Evolutionary conservation across 192 early-diverging fungal species (phyloP).

Genomic region (Dimargaris xerosporica): DNA sequence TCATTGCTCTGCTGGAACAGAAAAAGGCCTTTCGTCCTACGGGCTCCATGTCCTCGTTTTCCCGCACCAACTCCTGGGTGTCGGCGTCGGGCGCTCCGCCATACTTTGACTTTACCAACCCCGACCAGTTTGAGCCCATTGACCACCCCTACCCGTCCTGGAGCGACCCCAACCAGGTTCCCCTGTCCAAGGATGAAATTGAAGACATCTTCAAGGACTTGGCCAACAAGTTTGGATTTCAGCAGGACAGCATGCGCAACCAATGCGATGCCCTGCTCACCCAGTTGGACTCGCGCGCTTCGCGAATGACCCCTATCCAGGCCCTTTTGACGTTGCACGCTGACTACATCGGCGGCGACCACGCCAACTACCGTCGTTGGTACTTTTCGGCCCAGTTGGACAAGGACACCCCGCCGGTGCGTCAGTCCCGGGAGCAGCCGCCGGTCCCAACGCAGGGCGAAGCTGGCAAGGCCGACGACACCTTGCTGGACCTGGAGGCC

Average conservation of each 20-base stretch:
- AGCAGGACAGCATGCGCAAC: conserved; percentile 58
- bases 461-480: conserved; percentile 11
- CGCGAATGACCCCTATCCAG: conserved; percentile 50
- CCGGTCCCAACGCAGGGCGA: conserved; percentile 16
- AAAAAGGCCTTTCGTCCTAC: conserved; percentile 39
- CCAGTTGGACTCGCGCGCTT: conserved; percentile 64
- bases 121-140: conserved; percentile 24
- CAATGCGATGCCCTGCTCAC: conserved; percentile 62
- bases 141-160: conserved; percentile 35
- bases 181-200: conserved; percentile 48
- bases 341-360: conserved; percentile 65
- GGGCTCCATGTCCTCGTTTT: conserved; percentile 37
- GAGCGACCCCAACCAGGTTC: conserved; percentile 45
- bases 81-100: conserved; percentile 29
- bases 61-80: conserved; percentile 36
- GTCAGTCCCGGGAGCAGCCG: conserved; percentile 11
- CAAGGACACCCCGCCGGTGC: conserved; percentile 32
- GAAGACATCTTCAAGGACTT: conserved; percentile 52
- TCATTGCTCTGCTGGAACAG: conserved; percentile 48
- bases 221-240: conserved; percentile 58
- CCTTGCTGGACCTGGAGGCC: conserved; percentile 1
- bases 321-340: conserved; percentile 59
- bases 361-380: conserved; percentile 72
- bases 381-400: conserved; percentile 62
- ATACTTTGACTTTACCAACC: conserved; percentile 33